Conservation (phyloP, 768 basidiomycete species). For the Pisolithus albus region DNA sequence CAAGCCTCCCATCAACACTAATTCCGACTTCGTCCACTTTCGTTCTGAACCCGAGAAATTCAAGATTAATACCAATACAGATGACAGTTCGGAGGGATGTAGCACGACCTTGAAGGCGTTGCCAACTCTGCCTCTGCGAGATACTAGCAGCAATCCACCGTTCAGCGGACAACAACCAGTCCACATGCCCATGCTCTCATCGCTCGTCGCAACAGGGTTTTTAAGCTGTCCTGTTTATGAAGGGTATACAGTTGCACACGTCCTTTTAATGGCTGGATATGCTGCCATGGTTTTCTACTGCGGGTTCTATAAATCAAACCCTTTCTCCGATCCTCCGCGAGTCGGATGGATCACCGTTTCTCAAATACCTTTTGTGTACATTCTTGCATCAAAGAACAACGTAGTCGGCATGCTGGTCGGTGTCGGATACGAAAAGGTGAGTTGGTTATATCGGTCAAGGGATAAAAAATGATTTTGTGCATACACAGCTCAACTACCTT, state of each 20-base stretch:
- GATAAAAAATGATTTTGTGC: not conserved
- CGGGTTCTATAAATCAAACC: slow-evolving; percentile 42
- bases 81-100: not conserved
- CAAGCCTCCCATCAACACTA: slow-evolving; percentile 2
- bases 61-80: not conserved
- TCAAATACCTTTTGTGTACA: slow-evolving; percentile 58
- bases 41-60: not conserved
- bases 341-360: slow-evolving; percentile 50
- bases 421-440: slow-evolving; percentile 61
- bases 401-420: slow-evolving; percentile 50
- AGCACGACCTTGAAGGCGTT: not conserved
- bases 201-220: slow-evolving; percentile 35
- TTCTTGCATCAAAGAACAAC: slow-evolving; percentile 66
- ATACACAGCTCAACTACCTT: slow-evolving; percentile 57
- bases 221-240: slow-evolving; percentile 37
- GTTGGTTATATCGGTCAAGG: slow-evolving; percentile 1
- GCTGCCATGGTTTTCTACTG: slow-evolving; percentile 39
- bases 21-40: not conserved
- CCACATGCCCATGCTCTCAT: slow-evolving; percentile 31
- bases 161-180: slow-evolving; percentile 9
- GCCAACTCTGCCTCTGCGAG: not conserved
- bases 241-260: slow-evolving; percentile 45
- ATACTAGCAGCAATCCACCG: not conserved
- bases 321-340: slow-evolving; percentile 43
- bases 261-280: slow-evolving; percentile 41